Percentiles rank a stretch among this genome's conserved stretches.
These are phyloP conservation scores for Camellia granthamiana DNA, from an alignment of 148 eudicot genomes.

Conservation along the genomic window DNA sequence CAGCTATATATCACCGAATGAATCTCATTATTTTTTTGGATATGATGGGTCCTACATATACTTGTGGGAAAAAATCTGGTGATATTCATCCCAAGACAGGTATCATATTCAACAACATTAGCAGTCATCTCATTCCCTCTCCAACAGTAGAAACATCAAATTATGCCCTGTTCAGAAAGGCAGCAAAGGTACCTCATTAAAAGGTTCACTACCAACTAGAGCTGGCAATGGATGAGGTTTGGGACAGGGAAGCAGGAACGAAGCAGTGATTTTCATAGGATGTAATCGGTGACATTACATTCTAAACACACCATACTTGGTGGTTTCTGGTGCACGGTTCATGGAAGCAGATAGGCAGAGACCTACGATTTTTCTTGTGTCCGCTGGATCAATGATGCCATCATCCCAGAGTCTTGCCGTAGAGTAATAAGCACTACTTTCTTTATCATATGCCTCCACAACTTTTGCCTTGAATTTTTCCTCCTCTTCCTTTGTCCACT, in stretches of 20 bases:
- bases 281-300: constrained; percentile 38
- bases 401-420: constrained; percentile 98
- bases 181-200: too few species aligned
- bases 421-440: constrained; percentile 85
- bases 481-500: constrained; percentile 91
- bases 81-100: too few species aligned
- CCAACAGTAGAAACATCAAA: not conserved
- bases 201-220: not conserved
- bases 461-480: constrained; percentile 75
- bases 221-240: too few species aligned
- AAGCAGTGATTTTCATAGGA: not conserved
- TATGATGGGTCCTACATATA: too few species aligned
- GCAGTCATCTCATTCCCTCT: not conserved
- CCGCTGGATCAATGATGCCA: constrained; percentile 95
- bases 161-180: not conserved
- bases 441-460: constrained; percentile 75
- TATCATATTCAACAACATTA: too few species aligned
- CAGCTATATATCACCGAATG: too few species aligned
- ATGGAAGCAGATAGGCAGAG: constrained; percentile 71
- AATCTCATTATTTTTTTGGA: too few species aligned
- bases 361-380: constrained; percentile 76
- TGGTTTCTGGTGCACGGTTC: constrained; percentile 57
- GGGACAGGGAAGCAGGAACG: too few species aligned
- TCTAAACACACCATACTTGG: constrained; percentile 91
- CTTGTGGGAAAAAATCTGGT: too few species aligned